Evolutionary conservation across 768 basidiomycete genomes (phyloP).

Genomic region (Phallus indusiatus): DNA sequence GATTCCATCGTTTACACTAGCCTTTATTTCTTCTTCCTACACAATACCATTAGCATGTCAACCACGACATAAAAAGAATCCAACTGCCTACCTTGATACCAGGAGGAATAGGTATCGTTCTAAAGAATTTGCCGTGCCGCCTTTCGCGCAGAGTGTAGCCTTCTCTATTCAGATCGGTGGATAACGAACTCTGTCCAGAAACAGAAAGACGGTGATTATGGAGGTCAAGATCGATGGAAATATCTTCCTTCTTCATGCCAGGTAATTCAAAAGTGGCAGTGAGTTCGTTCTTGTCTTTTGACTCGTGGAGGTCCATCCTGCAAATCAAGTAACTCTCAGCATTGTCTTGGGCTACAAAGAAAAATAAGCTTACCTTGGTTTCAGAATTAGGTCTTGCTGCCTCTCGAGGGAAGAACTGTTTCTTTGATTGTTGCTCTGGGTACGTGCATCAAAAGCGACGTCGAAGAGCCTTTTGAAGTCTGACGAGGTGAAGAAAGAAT

Average conservation of each 20-base stretch:
- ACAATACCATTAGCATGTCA: not conserved
- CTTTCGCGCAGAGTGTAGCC: conserved; percentile 38
- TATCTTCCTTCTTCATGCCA: conserved; percentile 39
- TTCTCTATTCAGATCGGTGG: conserved; percentile 24
- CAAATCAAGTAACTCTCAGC: not conserved
- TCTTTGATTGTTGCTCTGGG: not conserved
- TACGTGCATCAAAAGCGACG: conserved; percentile 1
- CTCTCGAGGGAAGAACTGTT: not conserved
- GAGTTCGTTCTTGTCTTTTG: conserved; percentile 30
- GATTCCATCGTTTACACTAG: conserved; percentile 38
- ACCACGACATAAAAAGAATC: too few relatives aligned
- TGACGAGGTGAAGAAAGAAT: conserved; percentile 1
- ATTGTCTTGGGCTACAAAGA: not conserved
- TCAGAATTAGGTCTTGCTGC: not conserved
- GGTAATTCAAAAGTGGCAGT: conserved; percentile 49
- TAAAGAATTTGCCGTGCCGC: conserved; percentile 37
- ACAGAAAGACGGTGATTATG: conserved; percentile 38
- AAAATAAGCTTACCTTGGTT: not conserved
- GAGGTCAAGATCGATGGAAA: conserved; percentile 33
- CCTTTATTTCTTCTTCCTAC: conserved; percentile 37
- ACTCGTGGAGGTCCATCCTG: conserved; percentile 37
- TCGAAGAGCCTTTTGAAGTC: conserved; percentile 2
- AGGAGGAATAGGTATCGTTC: conserved; percentile 37
- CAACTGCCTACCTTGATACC: conserved; percentile 34
- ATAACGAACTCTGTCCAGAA: conserved; percentile 31